Evolutionary conservation across 805 yeast species (phyloP).

Genomic region (Suhomyces vadensis): DNA sequence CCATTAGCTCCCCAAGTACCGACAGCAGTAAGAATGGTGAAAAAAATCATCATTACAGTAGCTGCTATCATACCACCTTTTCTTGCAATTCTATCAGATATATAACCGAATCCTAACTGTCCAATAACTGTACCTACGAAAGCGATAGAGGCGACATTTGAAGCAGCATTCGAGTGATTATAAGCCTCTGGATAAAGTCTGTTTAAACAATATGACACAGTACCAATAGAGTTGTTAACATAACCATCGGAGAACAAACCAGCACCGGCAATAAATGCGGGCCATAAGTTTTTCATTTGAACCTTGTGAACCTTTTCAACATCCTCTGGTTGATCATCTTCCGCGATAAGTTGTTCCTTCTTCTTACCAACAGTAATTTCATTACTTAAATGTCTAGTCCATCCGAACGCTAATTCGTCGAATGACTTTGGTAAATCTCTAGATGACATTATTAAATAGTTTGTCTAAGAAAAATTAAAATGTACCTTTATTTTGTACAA

Average conservation of each 20-base stretch:
- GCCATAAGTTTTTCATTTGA: conserved; percentile 29
- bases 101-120: conserved; percentile 74
- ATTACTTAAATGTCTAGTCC: conserved; percentile 41
- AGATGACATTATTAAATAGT: conserved; percentile 17
- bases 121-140: conserved; percentile 93
- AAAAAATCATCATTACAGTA: conserved; percentile 69
- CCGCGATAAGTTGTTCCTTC: conserved; percentile 19
- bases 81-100: conserved; percentile 79
- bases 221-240: conserved; percentile 78
- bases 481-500: too few relatives aligned
- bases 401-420: conserved; percentile 38
- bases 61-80: conserved; percentile 82
- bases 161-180: conserved; percentile 64
- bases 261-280: conserved; percentile 65
- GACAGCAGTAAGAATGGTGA: conserved; percentile 70
- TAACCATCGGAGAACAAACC: conserved; percentile 94
- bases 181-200: conserved; percentile 66
- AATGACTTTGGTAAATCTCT: conserved; percentile 54
- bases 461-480: too few relatives aligned
- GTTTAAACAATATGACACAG: conserved; percentile 71
- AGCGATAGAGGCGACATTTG: conserved; percentile 82
- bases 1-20: conserved; percentile 74
- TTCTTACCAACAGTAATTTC: conserved; percentile 45
- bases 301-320: conserved; percentile 14
- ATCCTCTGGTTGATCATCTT: conserved; percentile 12